These are phyloP conservation scores for Peronospora farinosa DNA, from an alignment of 352 stramenopile species.

Conservation along the genomic window DNA sequence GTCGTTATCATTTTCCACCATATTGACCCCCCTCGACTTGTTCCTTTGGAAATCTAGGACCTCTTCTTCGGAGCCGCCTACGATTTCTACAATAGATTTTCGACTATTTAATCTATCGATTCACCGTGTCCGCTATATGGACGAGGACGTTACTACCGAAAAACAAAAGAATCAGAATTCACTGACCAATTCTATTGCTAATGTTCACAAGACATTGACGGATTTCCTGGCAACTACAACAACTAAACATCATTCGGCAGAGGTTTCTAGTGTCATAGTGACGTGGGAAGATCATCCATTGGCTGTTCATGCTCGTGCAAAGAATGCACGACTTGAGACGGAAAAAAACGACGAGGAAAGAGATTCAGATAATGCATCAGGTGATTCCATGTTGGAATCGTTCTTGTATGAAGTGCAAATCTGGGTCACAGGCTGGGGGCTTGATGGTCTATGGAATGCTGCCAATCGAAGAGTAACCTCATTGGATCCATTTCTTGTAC, in stretches of 20 bases:
- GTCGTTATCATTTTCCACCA: slow-evolving; percentile 12
- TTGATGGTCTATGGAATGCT: slow-evolving; percentile 55
- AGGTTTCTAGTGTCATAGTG: slow-evolving; percentile 49
- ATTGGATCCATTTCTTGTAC: slow-evolving; percentile 48
- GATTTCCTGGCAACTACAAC: slow-evolving; percentile 17
- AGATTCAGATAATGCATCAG: slow-evolving; percentile 2
- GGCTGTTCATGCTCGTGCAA: slow-evolving; percentile 13
- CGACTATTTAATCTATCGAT: slow-evolving; percentile 51
- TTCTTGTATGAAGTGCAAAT: slow-evolving; percentile 61
- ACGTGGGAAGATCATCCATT: slow-evolving; percentile 62
- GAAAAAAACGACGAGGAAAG: neutral
- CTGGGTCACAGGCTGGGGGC: slow-evolving; percentile 58
- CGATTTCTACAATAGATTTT: slow-evolving; percentile 29
- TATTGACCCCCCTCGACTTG: slow-evolving; percentile 15
- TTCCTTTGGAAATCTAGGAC: slow-evolving; percentile 13
- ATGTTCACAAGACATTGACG: slow-evolving; percentile 3
- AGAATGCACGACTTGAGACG: slow-evolving; percentile 13
- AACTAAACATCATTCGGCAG: slow-evolving; percentile 8
- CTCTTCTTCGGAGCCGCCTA: neutral
- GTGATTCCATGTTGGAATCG: slow-evolving; percentile 7
- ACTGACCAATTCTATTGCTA: neutral
- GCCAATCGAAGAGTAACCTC: slow-evolving; percentile 46
- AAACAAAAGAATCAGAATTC: slow-evolving; percentile 3
- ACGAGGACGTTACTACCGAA: neutral
- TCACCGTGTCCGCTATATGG: slow-evolving; percentile 51